A percentile compares a stretch with the other conserved stretches of the same genome.
phyloP scores from a whole-genome alignment of 176 grass and related monocot species.

The Eremochloa ophiuroides region DNA sequence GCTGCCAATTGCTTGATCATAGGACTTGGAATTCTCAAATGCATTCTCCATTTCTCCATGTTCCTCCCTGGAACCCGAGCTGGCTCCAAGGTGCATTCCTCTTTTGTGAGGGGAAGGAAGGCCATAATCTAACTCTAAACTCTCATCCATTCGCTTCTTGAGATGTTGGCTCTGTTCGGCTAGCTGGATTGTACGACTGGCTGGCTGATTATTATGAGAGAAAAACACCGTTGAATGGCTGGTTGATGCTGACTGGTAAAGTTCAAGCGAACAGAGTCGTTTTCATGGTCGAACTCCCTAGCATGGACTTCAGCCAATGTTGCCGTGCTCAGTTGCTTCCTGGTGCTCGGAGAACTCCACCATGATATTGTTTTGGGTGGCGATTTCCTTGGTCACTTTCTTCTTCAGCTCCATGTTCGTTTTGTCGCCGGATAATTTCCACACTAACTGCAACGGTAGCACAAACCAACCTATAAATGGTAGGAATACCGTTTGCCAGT shows the following conservation, averaged over 20 bases:
- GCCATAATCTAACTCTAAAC: background rate
- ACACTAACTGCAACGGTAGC: constrained; percentile 32
- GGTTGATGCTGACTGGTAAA: too few relatives aligned
- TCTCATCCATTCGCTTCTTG: background rate
- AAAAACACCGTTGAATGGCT: too few relatives aligned
- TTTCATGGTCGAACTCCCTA: background rate
- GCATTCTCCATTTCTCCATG: background rate
- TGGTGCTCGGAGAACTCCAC: constrained; percentile 11
- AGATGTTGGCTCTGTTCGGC: too few relatives aligned
- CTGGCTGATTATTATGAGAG: too few relatives aligned
- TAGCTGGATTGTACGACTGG: too few relatives aligned
- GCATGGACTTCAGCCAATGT: background rate
- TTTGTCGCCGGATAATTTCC: constrained; percentile 24
- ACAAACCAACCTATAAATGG: background rate
- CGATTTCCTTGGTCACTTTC: constrained; percentile 38
- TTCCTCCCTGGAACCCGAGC: background rate
- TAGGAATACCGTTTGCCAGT: background rate
- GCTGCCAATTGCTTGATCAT: background rate
- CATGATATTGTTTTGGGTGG: constrained; percentile 12
- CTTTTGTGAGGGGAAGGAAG: background rate
- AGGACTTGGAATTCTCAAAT: background rate
- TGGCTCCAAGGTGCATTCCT: background rate
- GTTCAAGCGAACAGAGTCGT: too few relatives aligned
- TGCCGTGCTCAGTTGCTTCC: background rate
- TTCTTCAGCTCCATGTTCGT: constrained; percentile 32